Base-by-base conservation (phyloP, 805 yeast species). In the Debaryomyces prosopidis region DNA sequence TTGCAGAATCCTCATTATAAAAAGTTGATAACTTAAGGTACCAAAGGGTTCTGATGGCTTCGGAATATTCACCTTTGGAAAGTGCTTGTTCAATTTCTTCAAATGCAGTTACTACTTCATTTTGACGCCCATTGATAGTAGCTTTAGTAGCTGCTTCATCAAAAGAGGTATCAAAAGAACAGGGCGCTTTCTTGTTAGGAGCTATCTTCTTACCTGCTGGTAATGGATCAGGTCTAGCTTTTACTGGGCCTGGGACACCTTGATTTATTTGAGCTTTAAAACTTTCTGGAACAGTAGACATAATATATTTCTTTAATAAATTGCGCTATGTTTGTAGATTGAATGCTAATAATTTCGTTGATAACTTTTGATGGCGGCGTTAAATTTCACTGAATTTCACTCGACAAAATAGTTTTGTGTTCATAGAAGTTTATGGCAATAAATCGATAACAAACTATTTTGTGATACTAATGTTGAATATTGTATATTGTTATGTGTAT, bases 231-330 rank as follows among this genome's bases (percentile, higher is more conserved):
- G 49, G 49, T 35, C 49, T 42, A 23, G 49, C 49, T 28, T 46
- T 46, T 12, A 46, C 49, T 5, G 41, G 31, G 4, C 49, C 49
- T 11, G 49, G 46, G 37, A 46, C 49, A 38, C 49, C 49, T 38
- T 46, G 49, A 19, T 46, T 46, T 20, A 46, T 46, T 34, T 46
- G 49, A 20, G 49, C 49, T 34, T 46, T 46, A 31, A 46, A 46
- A 35, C 40, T 46, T 7, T 42, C 49, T 42, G 49, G 49, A 32
- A 46, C 46, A 3, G 31, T 15, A 7, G 46, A 32, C 49, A 46
- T 46, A 9, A 23, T n/a, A n/a, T 5, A 19, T 17, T 3, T 37
- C 7, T 2, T 6, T 4, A 5, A 30, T 30, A 30, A n/a, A 2
- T 30, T 14, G 6, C 11, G 11, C 8, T 30, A 9, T 11, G 11